Base-by-base conservation (phyloP, 768 basidiomycete genomes). In the Russula virescens region DNA sequence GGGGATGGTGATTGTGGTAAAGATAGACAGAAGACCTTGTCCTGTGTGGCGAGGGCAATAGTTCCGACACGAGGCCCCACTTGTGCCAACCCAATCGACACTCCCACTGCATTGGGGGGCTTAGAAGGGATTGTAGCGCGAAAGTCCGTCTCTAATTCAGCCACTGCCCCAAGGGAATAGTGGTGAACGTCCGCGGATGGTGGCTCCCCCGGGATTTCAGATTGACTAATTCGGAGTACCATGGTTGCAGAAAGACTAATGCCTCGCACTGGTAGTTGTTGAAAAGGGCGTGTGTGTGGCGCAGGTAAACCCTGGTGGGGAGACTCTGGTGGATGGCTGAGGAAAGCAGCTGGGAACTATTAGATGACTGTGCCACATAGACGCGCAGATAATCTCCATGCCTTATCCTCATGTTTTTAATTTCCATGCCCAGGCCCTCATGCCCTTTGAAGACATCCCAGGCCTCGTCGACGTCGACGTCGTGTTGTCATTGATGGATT, bases 11-110 rank as follows among this genome's bases (percentile, higher is more conserved):
- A 38, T 35, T 25, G 35, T 4, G 16, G 48, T 43, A 62, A 42
- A 13, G 28, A 43, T 19, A 56, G 54, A 13, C 43, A 34, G 28
- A 62, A 62, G 8, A 62, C 48, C 13, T 56, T 38, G 40, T 50
- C 47, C 31, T 18, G 53, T 4, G 48, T 25, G 21, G 61, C 50
- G 48, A 62, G 46, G 28, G 25, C 40, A 16, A 62, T 3, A 16
- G 53, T 56, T 16, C 11, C 16, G 23, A 61, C 25, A n/a, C 31
- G 16, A 34, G 48, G 10, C 16, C 48, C 43, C 1, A 5, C 42
- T 14, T 38, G 28, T 19, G 54, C 47, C 21, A 62, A n/a, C 40
- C 19, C 40, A 25, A 62, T 34, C 0, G 61, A 49, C 31, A 62
- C 28, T 11, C 61, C 61, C 21, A 56, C 40, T 3, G 31, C 54